A percentile compares a stretch with the other conserved stretches of the same genome.
Evolutionary conservation across 2,329 filamentous ascomycete genomes (phyloP).

Genomic region (Claviceps purpurea): DNA sequence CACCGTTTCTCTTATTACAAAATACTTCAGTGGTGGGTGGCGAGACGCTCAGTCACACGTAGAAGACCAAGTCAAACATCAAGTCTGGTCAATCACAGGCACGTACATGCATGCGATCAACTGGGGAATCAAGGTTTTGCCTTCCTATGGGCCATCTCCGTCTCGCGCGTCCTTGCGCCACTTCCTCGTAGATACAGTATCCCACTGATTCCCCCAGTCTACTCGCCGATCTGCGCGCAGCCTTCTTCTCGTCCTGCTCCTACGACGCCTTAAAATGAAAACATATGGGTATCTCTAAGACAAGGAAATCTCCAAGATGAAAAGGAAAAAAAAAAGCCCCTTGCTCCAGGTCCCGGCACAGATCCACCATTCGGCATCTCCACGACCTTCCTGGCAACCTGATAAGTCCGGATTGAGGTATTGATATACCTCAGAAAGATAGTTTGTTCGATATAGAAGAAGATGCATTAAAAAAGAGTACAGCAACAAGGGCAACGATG

Average conservation of each 20-base stretch:
- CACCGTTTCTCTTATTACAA: no score
- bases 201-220: background rate
- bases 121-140: background rate
- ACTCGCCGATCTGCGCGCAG: slow-evolving; percentile 2
- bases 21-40: no score
- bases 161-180: no score
- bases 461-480: background rate
- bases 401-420: slow-evolving; percentile 9
- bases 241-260: slow-evolving; percentile 4
- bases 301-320: slow-evolving; percentile 6
- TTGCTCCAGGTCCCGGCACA: slow-evolving; percentile 15
- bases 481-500: background rate
- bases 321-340: slow-evolving; percentile 14
- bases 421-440: background rate
- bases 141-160: background rate
- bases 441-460: background rate
- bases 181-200: background rate
- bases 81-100: no score
- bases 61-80: no score
- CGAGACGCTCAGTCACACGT: no score
- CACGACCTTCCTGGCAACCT: background rate
- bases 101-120: background rate
- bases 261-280: slow-evolving; percentile 4
- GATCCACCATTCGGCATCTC: slow-evolving; percentile 14
- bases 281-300: slow-evolving; percentile 24